phyloP scores from a whole-genome alignment of 2,329 filamentous ascomycete genomes.

The Exophiala sp. region DNA sequence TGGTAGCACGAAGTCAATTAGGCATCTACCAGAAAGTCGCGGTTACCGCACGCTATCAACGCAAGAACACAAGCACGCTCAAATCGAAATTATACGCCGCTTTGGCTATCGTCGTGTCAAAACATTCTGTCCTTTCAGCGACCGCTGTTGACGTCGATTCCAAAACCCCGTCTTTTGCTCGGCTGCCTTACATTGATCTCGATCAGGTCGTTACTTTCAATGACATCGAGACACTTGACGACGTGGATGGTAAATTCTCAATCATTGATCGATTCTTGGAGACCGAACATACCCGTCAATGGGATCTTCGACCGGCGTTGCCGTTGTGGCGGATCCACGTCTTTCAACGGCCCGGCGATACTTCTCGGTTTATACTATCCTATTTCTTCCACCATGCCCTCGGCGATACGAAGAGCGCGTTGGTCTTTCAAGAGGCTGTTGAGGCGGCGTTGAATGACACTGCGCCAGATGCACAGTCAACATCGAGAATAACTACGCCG shows the following conservation, averaged over 20 bases:
- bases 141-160: slow-evolving; percentile 42
- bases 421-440: slow-evolving; percentile 45
- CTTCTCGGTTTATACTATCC: slow-evolving; percentile 38
- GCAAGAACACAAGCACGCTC: neutral
- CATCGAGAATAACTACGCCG: slow-evolving; percentile 24
- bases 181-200: slow-evolving; percentile 43
- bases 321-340: slow-evolving; percentile 47
- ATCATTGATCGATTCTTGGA: slow-evolving; percentile 43
- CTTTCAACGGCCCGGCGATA: slow-evolving; percentile 29
- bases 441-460: slow-evolving; percentile 36
- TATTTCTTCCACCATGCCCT: slow-evolving; percentile 51
- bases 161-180: slow-evolving; percentile 42
- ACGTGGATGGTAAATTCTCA: slow-evolving; percentile 32
- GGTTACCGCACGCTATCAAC: neutral
- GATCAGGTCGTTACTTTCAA: slow-evolving; percentile 37
- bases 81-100: neutral
- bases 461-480: slow-evolving; percentile 18
- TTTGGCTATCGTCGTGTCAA: neutral
- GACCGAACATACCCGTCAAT: slow-evolving; percentile 41
- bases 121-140: slow-evolving; percentile 43
- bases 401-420: slow-evolving; percentile 45
- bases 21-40: neutral
- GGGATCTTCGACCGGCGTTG: slow-evolving; percentile 30
- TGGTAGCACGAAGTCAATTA: neutral
- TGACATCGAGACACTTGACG: slow-evolving; percentile 23